A percentile compares a stretch with the other conserved stretches of the same genome.
phyloP scores from a whole-genome alignment of 768 basidiomycete genomes.

The Inosperma sp. region DNA sequence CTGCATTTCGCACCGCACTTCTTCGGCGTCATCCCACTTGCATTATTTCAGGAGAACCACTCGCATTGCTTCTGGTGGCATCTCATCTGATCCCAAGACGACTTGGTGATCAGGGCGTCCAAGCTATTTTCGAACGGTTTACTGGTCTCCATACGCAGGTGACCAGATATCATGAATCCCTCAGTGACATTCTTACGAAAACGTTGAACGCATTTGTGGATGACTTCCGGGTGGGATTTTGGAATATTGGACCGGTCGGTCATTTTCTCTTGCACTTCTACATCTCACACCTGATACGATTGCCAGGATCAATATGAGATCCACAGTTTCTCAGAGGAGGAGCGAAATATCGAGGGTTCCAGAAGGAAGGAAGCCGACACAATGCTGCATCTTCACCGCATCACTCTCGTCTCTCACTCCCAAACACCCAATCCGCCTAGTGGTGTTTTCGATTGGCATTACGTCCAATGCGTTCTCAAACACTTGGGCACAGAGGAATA shows the following conservation, averaged over 20 bases:
- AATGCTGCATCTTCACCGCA: neutral
- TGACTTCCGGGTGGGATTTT: neutral
- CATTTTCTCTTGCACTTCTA: neutral
- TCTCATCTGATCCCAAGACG: slow-evolving; percentile 1
- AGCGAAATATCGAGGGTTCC: neutral
- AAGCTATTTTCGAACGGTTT: neutral
- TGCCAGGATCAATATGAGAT: neutral
- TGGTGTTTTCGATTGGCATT: neutral
- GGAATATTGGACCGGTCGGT: neutral
- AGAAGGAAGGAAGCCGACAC: neutral
- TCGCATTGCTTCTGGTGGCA: neutral
- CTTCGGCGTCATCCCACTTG: neutral
- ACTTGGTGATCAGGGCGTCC: slow-evolving; percentile 1
- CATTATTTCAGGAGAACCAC: neutral
- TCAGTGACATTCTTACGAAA: neutral
- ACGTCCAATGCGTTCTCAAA: neutral
- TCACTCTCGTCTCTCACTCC: neutral
- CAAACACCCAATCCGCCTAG: neutral
- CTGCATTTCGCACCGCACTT: slow-evolving; percentile 3
- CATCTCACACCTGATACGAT: too few species aligned
- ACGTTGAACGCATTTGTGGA: neutral
- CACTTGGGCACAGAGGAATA: neutral
- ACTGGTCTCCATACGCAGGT: neutral
- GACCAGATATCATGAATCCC: slow-evolving; percentile 2
- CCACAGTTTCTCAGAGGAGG: neutral